These are phyloP conservation scores for Eutrema yunnanense DNA, from an alignment of 345 rosid genomes.

Conservation along the genomic window DNA sequence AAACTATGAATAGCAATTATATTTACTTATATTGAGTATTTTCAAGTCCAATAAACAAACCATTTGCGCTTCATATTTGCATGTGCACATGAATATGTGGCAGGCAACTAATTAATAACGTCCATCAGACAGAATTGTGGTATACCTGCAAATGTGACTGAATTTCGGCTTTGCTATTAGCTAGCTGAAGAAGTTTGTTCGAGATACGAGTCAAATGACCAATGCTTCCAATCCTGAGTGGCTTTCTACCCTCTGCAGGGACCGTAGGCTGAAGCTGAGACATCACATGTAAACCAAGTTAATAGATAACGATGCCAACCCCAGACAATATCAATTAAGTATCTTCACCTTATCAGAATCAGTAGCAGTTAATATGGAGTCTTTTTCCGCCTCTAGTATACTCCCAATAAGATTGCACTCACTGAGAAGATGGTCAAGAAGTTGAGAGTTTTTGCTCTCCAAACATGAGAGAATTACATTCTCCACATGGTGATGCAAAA, in stretches of 20 bases:
- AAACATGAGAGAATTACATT: slow-evolving; percentile 70
- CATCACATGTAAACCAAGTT: slow-evolving; percentile 17
- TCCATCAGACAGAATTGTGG: background rate
- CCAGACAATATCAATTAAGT: background rate
- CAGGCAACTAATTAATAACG: background rate
- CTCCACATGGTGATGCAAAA: slow-evolving; percentile 90
- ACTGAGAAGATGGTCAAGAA: slow-evolving; percentile 58
- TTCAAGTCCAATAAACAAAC: background rate
- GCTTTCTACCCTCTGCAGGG: slow-evolving; percentile 58
- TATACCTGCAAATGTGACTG: slow-evolving; percentile 68
- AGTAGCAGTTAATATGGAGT: slow-evolving; percentile 35
- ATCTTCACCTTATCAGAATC: slow-evolving; percentile 55
- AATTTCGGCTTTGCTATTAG: slow-evolving; percentile 51
- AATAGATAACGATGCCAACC: slow-evolving; percentile 11
- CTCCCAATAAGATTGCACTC: slow-evolving; percentile 72
- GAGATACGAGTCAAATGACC: slow-evolving; percentile 87
- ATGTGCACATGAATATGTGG: slow-evolving; percentile 1
- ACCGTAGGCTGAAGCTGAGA: slow-evolving; percentile 58
- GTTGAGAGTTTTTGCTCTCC: slow-evolving; percentile 64
- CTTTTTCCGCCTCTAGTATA: slow-evolving; percentile 69
- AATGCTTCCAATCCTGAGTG: slow-evolving; percentile 75
- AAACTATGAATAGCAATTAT: background rate
- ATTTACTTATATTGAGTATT: background rate
- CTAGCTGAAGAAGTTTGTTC: slow-evolving; percentile 77
- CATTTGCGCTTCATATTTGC: background rate